phyloP scores from a whole-genome alignment of 2,329 filamentous ascomycete species.

The Trichoderma koningii region DNA sequence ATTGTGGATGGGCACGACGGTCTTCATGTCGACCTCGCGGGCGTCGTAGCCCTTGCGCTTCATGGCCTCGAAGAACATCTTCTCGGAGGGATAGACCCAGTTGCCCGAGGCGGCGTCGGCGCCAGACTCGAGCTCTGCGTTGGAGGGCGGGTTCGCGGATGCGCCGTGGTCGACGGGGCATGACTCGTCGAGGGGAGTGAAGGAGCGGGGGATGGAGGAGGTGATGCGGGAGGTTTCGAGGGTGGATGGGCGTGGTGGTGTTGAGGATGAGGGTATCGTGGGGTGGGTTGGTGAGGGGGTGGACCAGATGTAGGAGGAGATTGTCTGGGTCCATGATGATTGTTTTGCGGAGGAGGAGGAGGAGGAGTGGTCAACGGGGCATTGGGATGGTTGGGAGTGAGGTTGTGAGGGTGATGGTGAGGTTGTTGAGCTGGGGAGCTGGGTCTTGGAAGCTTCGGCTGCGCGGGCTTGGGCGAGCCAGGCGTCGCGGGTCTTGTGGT shows the following conservation, averaged over 20 bases:
- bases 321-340: conserved; percentile 48
- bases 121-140: conserved; percentile 77
- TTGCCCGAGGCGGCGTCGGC: conserved; percentile 70
- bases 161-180: conserved; percentile 46
- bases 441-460: conserved; percentile 44
- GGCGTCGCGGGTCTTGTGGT: conserved; percentile 82
- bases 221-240: conserved; percentile 71
- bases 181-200: conserved; percentile 36
- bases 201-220: conserved; percentile 74
- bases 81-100: conserved; percentile 96
- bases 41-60: conserved; percentile 82
- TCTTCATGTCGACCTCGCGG: conserved; percentile 75
- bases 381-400: conserved; percentile 32
- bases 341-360: conserved; percentile 31
- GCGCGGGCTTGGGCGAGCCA: conserved; percentile 75
- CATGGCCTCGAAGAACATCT: conserved; percentile 98
- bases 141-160: conserved; percentile 67
- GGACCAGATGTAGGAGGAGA: conserved; percentile 48
- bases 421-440: neutral
- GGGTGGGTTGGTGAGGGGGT: conserved; percentile 35
- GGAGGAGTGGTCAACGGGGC: conserved; percentile 40
- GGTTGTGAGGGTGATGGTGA: neutral
- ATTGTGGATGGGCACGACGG: conserved; percentile 96
- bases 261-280: conserved; percentile 23
- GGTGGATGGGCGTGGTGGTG: conserved; percentile 23